Percentiles rank a stretch among this genome's conserved stretches.
These are phyloP conservation scores for Lentinula aciculospora DNA, from an alignment of 768 basidiomycete species.

Conservation along the genomic window DNA sequence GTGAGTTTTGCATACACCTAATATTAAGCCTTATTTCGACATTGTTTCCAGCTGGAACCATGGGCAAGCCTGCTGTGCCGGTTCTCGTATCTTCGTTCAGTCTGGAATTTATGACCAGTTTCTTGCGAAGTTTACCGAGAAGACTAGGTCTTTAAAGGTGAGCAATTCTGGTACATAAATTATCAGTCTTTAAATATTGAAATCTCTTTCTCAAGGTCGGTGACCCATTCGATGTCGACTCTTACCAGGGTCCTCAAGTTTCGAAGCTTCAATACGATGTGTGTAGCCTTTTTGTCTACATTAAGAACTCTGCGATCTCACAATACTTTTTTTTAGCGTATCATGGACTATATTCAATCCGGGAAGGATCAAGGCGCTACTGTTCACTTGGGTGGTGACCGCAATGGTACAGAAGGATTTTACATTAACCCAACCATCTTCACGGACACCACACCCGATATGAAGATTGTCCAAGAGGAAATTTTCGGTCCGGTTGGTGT, in stretches of 20 bases:
- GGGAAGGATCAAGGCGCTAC: constrained; percentile 71
- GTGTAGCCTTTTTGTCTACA: constrained; percentile 7
- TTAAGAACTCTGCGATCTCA: background rate
- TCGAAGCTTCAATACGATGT: constrained; percentile 39
- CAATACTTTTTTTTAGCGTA: constrained; percentile 36
- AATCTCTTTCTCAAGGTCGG: constrained; percentile 31
- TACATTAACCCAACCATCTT: constrained; percentile 77
- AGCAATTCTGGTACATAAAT: background rate
- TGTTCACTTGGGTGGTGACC: constrained; percentile 55
- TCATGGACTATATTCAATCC: constrained; percentile 73
- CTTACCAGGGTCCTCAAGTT: constrained; percentile 65
- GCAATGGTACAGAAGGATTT: constrained; percentile 48
- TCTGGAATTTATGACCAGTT: constrained; percentile 53
- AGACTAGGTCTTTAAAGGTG: constrained; percentile 33
- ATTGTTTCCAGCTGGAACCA: constrained; percentile 46
- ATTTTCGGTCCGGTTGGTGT: constrained; percentile 82
- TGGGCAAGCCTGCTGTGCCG: constrained; percentile 65
- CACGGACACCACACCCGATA: constrained; percentile 56
- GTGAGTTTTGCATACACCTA: constrained; percentile 29
- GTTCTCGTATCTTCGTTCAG: constrained; percentile 67
- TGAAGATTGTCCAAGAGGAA: constrained; percentile 73
- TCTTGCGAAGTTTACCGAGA: constrained; percentile 40
- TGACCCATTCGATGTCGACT: constrained; percentile 47
- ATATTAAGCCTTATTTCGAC: background rate
- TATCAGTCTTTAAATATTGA: constrained; percentile 24